Evolutionary conservation across 2,329 filamentous ascomycete genomes (phyloP).

Genomic region (Sporothrix euskadiensis): DNA sequence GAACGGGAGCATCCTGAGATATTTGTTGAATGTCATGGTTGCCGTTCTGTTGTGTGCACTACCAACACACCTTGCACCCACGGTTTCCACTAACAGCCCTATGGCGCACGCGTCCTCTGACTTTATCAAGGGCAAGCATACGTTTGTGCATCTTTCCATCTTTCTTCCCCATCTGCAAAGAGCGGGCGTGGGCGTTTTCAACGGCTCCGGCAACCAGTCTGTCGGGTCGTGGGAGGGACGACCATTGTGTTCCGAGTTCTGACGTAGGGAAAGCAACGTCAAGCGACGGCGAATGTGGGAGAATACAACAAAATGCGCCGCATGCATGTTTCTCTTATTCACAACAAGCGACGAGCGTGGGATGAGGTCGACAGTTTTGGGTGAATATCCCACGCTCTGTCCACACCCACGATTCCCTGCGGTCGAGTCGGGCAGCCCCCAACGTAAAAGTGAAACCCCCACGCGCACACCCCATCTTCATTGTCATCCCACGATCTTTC

Average conservation of each 20-base stretch:
- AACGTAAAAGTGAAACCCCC: background rate
- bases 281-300: background rate
- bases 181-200: background rate
- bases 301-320: background rate
- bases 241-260: background rate
- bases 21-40: background rate
- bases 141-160: background rate
- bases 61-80: background rate
- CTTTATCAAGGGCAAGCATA: background rate
- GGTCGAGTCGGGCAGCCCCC: background rate
- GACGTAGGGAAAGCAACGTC: background rate
- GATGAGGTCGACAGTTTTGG: background rate
- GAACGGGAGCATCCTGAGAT: background rate
- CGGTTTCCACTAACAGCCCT: background rate
- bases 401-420: slow-evolving; percentile 5
- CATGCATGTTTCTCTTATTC: slow-evolving; percentile 8
- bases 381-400: background rate
- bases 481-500: background rate
- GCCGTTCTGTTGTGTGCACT: background rate
- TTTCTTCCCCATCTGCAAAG: background rate
- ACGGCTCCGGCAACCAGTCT: background rate
- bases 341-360: background rate
- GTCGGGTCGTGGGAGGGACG: background rate
- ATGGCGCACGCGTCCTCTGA: background rate
- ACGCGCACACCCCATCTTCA: background rate